Percentiles rank a stretch among this genome's conserved stretches.
Evolutionary conservation across 306 rosid species (phyloP).

Genomic region (Cicer bijugum): DNA sequence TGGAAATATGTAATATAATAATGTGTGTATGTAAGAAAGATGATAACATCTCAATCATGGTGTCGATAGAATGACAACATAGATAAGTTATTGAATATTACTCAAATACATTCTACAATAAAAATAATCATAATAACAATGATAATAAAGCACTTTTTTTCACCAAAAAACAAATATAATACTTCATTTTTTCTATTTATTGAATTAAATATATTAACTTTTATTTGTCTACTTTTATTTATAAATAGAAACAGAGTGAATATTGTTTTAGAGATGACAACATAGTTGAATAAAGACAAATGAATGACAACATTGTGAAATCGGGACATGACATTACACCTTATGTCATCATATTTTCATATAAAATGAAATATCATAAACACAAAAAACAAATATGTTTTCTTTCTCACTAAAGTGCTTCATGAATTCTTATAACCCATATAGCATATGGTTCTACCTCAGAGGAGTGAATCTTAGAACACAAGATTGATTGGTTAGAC

Average conservation of each 20-base stretch:
- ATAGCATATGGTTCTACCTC: constrained; percentile 42
- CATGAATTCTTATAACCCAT: neutral
- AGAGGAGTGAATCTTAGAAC: constrained; percentile 53
- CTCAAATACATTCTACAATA: neutral
- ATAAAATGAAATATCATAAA: constrained; percentile 12
- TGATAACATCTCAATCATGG: constrained; percentile 33
- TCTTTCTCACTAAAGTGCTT: constrained; percentile 1
- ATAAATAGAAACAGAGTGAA: too few species aligned
- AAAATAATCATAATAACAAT: too few species aligned
- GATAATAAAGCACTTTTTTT: too few species aligned
- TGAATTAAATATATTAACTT: too few species aligned
- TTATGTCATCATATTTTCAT: neutral
- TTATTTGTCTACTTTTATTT: too few species aligned
- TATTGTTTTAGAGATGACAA: too few species aligned
- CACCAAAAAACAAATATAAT: too few species aligned
- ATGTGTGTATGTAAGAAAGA: neutral
- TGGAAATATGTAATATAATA: neutral
- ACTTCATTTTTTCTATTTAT: too few species aligned
- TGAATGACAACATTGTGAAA: constrained; percentile 44
- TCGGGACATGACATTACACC: neutral
- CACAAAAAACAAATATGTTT: neutral
- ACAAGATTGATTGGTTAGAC: constrained; percentile 37
- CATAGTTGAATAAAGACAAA: too few species aligned
- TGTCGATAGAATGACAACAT: constrained; percentile 49
- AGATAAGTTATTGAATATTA: neutral